A percentile compares a stretch with the other conserved stretches of the same genome.
Evolutionary conservation across 2,329 filamentous ascomycete genomes (phyloP).

Genomic region (Corynespora cassiicola): DNA sequence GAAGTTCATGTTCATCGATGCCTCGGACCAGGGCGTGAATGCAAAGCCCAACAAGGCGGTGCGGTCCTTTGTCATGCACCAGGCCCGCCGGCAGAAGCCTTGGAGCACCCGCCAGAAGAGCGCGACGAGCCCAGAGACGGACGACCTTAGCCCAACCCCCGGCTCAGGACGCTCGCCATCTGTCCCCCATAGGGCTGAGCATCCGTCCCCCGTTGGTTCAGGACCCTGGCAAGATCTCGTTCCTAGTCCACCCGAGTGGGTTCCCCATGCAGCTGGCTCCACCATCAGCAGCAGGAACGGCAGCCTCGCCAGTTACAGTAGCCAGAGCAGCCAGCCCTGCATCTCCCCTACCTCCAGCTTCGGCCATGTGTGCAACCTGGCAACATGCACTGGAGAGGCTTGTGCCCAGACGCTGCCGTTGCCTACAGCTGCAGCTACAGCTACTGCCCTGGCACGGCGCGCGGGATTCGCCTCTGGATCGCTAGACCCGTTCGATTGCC

Average conservation of each 20-base stretch:
- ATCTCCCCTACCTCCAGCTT: constrained; percentile 19
- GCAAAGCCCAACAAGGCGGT: constrained; percentile 39
- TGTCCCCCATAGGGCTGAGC: constrained; percentile 6
- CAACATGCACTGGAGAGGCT: constrained; percentile 15
- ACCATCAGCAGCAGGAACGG: constrained; percentile 22
- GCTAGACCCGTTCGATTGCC: constrained; percentile 28
- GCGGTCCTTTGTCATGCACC: constrained; percentile 46
- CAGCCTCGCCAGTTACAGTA: constrained; percentile 17
- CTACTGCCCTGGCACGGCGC: constrained; percentile 10
- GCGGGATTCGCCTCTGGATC: constrained; percentile 21
- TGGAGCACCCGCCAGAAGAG: constrained; percentile 40
- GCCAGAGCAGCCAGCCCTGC: constrained; percentile 18
- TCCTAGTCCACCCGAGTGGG: constrained; percentile 11
- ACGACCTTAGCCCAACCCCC: background rate
- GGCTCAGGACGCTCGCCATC: constrained; percentile 1
- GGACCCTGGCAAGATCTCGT: constrained; percentile 9
- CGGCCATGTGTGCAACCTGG: constrained; percentile 20
- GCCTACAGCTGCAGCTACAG: constrained; percentile 4
- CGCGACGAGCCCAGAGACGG: constrained; percentile 12
- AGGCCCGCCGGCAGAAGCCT: constrained; percentile 34
- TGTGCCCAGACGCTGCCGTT: constrained; percentile 13
- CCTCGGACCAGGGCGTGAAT: constrained; percentile 32
- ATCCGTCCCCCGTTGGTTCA: constrained; percentile 3
- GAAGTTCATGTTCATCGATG: constrained; percentile 45
- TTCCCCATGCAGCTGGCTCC: constrained; percentile 16